Evolutionary conservation across 2,329 filamentous ascomycete species (phyloP), one percentile per base, ranked within the genome.

Genomic region (Colletotrichum sp.): DNA sequence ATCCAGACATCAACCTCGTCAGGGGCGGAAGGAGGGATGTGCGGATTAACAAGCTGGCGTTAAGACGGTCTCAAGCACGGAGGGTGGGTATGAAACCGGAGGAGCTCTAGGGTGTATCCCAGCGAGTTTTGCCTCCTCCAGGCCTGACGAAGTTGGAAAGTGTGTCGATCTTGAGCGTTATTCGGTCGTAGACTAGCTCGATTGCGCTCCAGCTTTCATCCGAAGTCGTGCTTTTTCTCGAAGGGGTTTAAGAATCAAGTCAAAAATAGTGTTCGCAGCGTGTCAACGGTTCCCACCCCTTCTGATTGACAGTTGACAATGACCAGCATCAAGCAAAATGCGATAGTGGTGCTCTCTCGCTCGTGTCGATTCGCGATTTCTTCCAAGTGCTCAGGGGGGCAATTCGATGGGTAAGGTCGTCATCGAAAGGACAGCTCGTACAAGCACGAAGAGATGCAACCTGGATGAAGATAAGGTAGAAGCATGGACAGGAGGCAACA

Each of bases 61-160:
- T 65, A 65, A 74, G 60, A 69, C 71, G 66, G 71, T 65, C 59
- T 74, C 49, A 55, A 62, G 60, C 62, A 66, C 60, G 34, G 49
- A 66, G 49, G 34, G 67, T 75, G 72, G 49, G 72, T 49, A 71
- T 71, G 72, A 71, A 75, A 75, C 67, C 49, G 67, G 60, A 71
- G 16, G n/a, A 28, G 18, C 21, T 55, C 66, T 65, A 32, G 68
- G 72, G 68, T 34, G 34, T 44, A 66, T 71, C 67, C 67, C 49
- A 64, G 67, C 65, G 32, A 8, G 24, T 16, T 52, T n/a, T 71
- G 39, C 34, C n/a, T 44, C 44, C 44, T 71, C 30, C 5, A 70
- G 67, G 55, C 34, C 24, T 32, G 39, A 21, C 49, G 65, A 63
- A 8, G 52, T 62, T 49, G 72, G 39, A 21, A 34, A 60, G 30